Evolutionary conservation across 306 rosid genomes (phyloP), one percentile per base, ranked within the genome.

Genomic region (Hylodesmum podocarpum): DNA sequence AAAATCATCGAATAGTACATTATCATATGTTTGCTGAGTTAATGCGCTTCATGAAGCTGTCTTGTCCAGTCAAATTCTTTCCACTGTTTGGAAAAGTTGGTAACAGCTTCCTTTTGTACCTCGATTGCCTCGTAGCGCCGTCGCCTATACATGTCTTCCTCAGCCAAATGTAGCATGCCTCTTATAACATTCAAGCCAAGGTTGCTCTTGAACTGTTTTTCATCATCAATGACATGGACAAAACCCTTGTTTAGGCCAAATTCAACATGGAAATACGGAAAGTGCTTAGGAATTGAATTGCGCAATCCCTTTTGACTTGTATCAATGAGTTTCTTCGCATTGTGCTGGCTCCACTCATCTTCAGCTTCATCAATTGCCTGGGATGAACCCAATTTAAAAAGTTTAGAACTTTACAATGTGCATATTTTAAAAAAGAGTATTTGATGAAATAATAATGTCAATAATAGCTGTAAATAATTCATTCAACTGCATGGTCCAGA

Each of bases 351-450:
- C 98, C 96, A 94, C 70, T 90, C 96, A 61, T 89, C 93, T 80
- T 90, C 95, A 11, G 96, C 98, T 85, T 94, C 98, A 73, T 90
- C 96, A 76, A 94, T 94, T 28, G 93, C 98, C 98, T 92, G 81
- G 63, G 54, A 69, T 57, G 43, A 72, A 76, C 49, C 57, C 66
- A 67, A 29, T 41, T 75, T 53, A 15, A 72, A 37, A 19, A 70
- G 66, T 55, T 54, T 43, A 47, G 18, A 14, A 25, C 62, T 57
- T 64, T 50, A 37, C 54, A 53, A 39, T 34, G 4, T 28, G 29
- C 1, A 16, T 14, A 1, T 9, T 16, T 5, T 25, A 13, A 61
- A 37, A 41, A 29, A 59, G 2, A 59, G 44, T 37, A 65, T 16
- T 62, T 15, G 57, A 79, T 39, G 36, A 33, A 9, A 21, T 31